Percentiles rank a stretch among this genome's conserved stretches.
Evolutionary conservation across 805 yeast species (phyloP).

Genomic region (Kodamaea leandrae): DNA sequence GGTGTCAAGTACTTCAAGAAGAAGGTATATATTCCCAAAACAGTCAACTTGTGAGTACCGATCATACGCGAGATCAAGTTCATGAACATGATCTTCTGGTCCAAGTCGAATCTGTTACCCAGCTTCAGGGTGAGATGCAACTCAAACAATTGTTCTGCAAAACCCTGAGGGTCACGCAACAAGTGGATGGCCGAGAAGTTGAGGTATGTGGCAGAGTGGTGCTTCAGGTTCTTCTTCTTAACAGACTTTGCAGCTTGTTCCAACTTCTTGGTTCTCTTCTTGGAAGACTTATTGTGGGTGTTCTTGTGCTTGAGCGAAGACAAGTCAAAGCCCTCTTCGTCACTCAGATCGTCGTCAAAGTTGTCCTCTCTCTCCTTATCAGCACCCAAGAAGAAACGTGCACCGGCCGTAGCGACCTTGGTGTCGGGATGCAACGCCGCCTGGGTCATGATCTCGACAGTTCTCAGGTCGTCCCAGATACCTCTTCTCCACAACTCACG

Average conservation of each 20-base stretch:
- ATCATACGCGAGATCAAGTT: slow-evolving; percentile 83
- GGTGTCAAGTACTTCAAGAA: slow-evolving; percentile 90
- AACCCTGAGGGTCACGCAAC: slow-evolving; percentile 95
- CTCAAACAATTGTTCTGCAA: slow-evolving; percentile 80
- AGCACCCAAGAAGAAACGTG: slow-evolving; percentile 87
- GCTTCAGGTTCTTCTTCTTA: slow-evolving; percentile 49
- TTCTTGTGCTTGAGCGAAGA: slow-evolving; percentile 73
- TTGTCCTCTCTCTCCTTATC: slow-evolving; percentile 90
- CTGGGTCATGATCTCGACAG: slow-evolving; percentile 97
- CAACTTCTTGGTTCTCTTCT: slow-evolving; percentile 76
- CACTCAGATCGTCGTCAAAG: slow-evolving; percentile 66
- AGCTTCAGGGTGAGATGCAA: slow-evolving; percentile 69
- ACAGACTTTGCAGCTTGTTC: slow-evolving; percentile 68
- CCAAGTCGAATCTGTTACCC: slow-evolving; percentile 73
- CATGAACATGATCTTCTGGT: slow-evolving; percentile 85
- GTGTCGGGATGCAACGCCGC: slow-evolving; percentile 86
- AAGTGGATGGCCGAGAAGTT: slow-evolving; percentile 95
- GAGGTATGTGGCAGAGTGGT: slow-evolving; percentile 62
- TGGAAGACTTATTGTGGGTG: slow-evolving; percentile 77
- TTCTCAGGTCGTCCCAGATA: slow-evolving; percentile 95
- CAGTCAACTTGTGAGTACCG: slow-evolving; percentile 91
- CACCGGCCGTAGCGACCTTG: slow-evolving; percentile 88
- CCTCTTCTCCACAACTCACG: slow-evolving; percentile 97
- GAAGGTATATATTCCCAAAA: slow-evolving; percentile 85
- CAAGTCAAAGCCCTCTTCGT: slow-evolving; percentile 72